Percentiles rank a stretch among this genome's conserved stretches.
Evolutionary conservation across 805 yeast genomes (phyloP).

Genomic region (Saccharomycopsis vini): DNA sequence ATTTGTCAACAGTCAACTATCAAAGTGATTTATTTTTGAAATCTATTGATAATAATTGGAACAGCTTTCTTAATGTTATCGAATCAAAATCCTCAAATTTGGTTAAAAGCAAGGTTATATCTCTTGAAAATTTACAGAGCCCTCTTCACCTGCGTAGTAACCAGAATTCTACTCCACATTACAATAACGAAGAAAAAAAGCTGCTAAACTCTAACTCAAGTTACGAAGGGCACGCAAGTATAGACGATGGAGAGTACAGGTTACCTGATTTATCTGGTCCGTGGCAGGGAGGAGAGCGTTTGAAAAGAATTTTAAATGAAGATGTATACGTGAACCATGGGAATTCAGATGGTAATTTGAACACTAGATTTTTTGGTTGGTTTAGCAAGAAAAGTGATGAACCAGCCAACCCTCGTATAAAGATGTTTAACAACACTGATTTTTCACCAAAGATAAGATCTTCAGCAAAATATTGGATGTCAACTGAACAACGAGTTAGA

Average conservation of each 20-base stretch:
- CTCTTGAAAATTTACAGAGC: neutral
- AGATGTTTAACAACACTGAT: constrained; percentile 19
- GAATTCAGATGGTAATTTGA: constrained; percentile 1
- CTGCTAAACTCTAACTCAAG: neutral
- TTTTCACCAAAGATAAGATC: constrained; percentile 37
- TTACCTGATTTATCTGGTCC: constrained; percentile 38
- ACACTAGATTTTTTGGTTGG: neutral
- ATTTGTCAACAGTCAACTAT: neutral
- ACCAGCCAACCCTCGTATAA: neutral
- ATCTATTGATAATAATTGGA: constrained; percentile 41
- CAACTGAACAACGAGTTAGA: constrained; percentile 49
- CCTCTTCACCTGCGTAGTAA: constrained; percentile 4
- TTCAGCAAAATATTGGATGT: constrained; percentile 62
- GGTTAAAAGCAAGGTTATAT: constrained; percentile 5
- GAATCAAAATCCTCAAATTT: constrained; percentile 32
- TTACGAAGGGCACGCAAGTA: neutral
- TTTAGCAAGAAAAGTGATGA: neutral
- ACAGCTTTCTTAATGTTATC: constrained; percentile 38
- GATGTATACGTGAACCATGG: constrained; percentile 15
- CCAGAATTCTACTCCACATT: neutral
- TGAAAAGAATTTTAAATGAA: constrained; percentile 42
- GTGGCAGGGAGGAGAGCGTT: constrained; percentile 68
- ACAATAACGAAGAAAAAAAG: neutral
- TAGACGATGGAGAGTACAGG: constrained; percentile 8
- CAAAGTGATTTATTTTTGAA: constrained; percentile 28